Evolutionary conservation across 495 filamentous ascomycete genomes (phyloP), one percentile per base, ranked within the genome.

Genomic region (Antarctomyces pellizariae): DNA sequence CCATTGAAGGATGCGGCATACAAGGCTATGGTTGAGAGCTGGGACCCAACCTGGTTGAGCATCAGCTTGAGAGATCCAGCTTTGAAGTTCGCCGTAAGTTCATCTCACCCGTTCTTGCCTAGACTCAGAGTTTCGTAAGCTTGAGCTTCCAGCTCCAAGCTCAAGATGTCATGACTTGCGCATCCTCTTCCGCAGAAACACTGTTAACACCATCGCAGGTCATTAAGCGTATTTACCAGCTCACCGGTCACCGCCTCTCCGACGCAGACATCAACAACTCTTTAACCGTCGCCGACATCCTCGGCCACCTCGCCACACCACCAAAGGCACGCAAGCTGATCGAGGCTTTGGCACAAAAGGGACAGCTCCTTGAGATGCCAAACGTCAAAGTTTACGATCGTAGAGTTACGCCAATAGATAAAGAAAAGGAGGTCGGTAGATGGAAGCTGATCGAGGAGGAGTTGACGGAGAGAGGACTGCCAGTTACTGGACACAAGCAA

Each of bases 381-480:
- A 92, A 92, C 43, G 70, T 93, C 22, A 60, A 56, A 36, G 48
- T 90, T 6, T 57, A 53, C 28, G 35, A 43, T 3, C 55, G 55
- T 31, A 64, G 70, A 35, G 50, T 72, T 26, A 75, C 63, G 12
- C 60, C 59, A 13, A 60, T 65, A 25, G 62, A 80, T 48, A 64
- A 65, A 45, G 77, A 90, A 47, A 68, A 62, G 44, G 61, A 62
- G 35, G 37, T 84, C 13, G 84, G 84, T 3, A 62, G 84, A 36
- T 78, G 71, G 68, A 86, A 90, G 64, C 38, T 82, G 16, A 80
- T 90, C 41, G 63, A 76, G 41, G 43, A 64, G 42, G 73, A 74
- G 50, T 57, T 90, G 22, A 49, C 61, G 40, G 53, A 60, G 35
- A 53, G 67, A 27, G 67, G 65, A 4, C 47, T 80, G 15, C 58